Percentiles rank a stretch among this genome's conserved stretches.
phyloP scores from a whole-genome alignment of 306 rosid genomes.

The Prunus persica region Prunus_persica_NCBIv2 NC_034013.1:2662501-2663000 shows the following conservation, averaged over 20 bases:
- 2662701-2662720: neutral
- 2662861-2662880: too few relatives aligned
- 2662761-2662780: neutral
- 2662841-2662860: neutral
- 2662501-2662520: conserved; percentile 29
- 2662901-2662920: too few relatives aligned
- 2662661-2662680: neutral
- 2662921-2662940: too few relatives aligned
- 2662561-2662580: conserved; percentile 79
- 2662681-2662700: neutral
- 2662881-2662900: too few relatives aligned
- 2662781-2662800: neutral
- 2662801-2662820: neutral
- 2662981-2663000: too few relatives aligned
- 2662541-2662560: conserved; percentile 88
- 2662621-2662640: conserved; percentile 5
- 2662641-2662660: neutral
- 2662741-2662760: neutral
- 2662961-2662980: too few relatives aligned
- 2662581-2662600: conserved; percentile 82
- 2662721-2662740: neutral
- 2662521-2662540: conserved; percentile 96
- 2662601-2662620: conserved; percentile 76
- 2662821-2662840: neutral
- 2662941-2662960: too few relatives aligned